Evolutionary conservation across 495 filamentous ascomycete species (phyloP).

Genomic region (Aspergillus baeticus): DNA sequence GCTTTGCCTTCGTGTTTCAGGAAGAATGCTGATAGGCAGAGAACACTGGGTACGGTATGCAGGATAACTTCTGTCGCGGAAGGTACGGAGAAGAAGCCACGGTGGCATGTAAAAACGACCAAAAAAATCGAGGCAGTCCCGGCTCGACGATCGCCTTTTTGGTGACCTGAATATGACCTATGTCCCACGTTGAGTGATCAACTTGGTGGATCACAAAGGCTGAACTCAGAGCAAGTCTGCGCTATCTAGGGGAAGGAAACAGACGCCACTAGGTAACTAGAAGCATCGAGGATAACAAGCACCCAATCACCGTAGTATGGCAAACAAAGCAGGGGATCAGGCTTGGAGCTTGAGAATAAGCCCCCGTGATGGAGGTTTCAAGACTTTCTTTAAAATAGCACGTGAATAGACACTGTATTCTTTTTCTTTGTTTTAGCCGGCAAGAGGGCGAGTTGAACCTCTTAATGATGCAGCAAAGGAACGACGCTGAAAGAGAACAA

Average conservation of each 20-base stretch:
- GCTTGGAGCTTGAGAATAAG: not conserved
- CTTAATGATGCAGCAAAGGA: no score
- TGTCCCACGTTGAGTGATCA: not conserved
- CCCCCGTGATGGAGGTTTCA: not conserved
- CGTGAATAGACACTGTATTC: not conserved
- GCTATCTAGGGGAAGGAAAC: slow-evolving; percentile 20
- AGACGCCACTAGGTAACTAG: not conserved
- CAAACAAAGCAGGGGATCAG: slow-evolving; percentile 1
- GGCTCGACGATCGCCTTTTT: not conserved
- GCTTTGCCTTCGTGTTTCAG: no score
- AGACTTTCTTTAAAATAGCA: not conserved
- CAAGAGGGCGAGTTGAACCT: no score
- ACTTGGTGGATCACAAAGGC: slow-evolving; percentile 23
- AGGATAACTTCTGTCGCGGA: not conserved
- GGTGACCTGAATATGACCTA: slow-evolving; percentile 2
- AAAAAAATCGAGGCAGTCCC: not conserved
- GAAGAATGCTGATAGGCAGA: not conserved
- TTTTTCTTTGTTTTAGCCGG: no score
- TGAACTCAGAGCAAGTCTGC: not conserved
- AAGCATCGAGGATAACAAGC: not conserved
- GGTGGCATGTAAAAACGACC: slow-evolving; percentile 24
- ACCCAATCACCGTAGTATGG: slow-evolving; percentile 14
- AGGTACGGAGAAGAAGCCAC: slow-evolving; percentile 21
- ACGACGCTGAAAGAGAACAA: slow-evolving; percentile 15
- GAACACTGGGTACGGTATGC: not conserved